phyloP scores from a whole-genome alignment of 1,284 basidiomycete genomes.

The Puccinia hordei region DNA sequence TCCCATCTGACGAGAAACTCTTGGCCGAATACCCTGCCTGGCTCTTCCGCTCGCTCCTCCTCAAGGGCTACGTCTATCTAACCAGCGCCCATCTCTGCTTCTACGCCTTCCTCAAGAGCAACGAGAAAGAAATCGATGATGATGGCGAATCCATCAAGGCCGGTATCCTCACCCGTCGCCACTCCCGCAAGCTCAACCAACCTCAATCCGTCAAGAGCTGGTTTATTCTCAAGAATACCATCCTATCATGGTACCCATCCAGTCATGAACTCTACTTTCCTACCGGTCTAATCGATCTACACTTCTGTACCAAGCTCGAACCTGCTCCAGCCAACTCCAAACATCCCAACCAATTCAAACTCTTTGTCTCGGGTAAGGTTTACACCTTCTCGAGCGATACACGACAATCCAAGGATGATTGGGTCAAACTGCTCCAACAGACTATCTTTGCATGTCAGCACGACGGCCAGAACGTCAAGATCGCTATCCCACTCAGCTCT shows the following conservation, averaged over 20 bases:
- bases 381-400: conserved; percentile 59
- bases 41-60: conserved; percentile 63
- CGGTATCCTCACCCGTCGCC: conserved; percentile 78
- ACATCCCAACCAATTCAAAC: conserved; percentile 58
- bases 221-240: conserved; percentile 90
- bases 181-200: conserved; percentile 65
- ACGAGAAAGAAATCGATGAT: conserved; percentile 2
- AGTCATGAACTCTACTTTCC: conserved; percentile 90
- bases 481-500: conserved; percentile 87
- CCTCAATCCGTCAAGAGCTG: conserved; percentile 88
- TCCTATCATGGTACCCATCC: conserved; percentile 83
- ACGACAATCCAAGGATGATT: conserved; percentile 61
- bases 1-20: conserved; percentile 51
- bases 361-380: conserved; percentile 57
- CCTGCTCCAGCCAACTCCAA: conserved; percentile 75
- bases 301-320: conserved; percentile 87
- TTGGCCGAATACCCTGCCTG: conserved; percentile 53
- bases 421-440: conserved; percentile 88
- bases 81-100: conserved; percentile 91
- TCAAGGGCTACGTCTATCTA: conserved; percentile 95
- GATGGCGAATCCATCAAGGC: conserved; percentile 83
- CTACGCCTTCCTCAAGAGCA: conserved; percentile 76
- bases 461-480: conserved; percentile 92
- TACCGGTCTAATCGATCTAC: conserved; percentile 87
- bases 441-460: conserved; percentile 91